Conservation (phyloP, 2,329 filamentous ascomycete species). For the Neoascochyta sp. region DNA sequence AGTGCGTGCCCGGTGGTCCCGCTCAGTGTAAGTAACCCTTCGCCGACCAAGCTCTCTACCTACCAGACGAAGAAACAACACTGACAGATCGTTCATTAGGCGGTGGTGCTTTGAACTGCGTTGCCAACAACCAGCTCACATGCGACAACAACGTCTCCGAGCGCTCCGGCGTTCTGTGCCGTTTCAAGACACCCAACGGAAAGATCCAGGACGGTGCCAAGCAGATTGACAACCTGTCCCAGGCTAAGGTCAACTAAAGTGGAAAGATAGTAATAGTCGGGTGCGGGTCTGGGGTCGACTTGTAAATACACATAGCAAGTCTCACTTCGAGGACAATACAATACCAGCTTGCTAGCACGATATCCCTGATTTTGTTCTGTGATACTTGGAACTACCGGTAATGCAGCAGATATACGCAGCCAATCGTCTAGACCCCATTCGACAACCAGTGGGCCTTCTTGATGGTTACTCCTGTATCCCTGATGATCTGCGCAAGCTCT, state of each 20-base stretch:
- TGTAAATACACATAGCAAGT: too few relatives aligned
- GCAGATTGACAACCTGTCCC: too few relatives aligned
- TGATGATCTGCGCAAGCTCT: conserved; percentile 4
- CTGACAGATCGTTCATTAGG: conserved; percentile 6
- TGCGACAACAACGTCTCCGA: conserved; percentile 14
- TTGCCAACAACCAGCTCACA: conserved; percentile 13
- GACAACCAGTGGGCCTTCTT: conserved; percentile 5
- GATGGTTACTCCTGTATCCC: conserved; percentile 1
- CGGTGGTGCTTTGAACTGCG: conserved; percentile 16
- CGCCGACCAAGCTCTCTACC: too few relatives aligned
- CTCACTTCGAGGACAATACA: too few relatives aligned
- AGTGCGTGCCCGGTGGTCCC: conserved; percentile 16
- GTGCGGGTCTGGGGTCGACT: too few relatives aligned
- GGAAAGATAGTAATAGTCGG: too few relatives aligned
- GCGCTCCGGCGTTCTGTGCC: conserved; percentile 14
- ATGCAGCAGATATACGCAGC: too few relatives aligned
- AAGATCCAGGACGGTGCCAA: too few relatives aligned
- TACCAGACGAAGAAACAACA: background rate
- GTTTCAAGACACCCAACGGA: conserved; percentile 11
- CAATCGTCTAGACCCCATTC: conserved; percentile 2
- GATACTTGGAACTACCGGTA: too few relatives aligned
- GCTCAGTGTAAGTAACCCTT: conserved; percentile 14
- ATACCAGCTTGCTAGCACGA: too few relatives aligned
- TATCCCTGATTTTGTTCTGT: too few relatives aligned
- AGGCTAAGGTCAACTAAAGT: too few relatives aligned